These are phyloP conservation scores for Chrysoporthe puriensis DNA, from an alignment of 2,329 filamentous ascomycete species.

Conservation along the genomic window DNA sequence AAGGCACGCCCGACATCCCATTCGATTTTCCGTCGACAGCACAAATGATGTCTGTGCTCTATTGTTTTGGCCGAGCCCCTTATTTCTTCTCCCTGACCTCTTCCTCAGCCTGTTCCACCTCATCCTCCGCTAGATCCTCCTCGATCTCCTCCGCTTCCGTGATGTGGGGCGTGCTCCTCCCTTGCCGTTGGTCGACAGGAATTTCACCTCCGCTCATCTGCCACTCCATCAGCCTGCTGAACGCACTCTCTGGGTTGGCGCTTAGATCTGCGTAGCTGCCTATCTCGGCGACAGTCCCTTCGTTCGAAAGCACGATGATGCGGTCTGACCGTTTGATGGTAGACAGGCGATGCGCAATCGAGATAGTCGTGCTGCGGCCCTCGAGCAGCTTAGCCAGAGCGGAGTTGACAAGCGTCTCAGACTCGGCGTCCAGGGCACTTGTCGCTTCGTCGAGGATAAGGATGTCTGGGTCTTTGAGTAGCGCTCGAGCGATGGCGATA, in stretches of 20 bases:
- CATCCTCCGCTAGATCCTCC: conserved; percentile 16
- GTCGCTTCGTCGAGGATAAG: conserved; percentile 96
- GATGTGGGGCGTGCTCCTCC: conserved; percentile 2
- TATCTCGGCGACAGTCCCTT: conserved; percentile 89
- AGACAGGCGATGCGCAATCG: conserved; percentile 91
- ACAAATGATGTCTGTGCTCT: background rate
- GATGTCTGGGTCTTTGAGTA: conserved; percentile 96
- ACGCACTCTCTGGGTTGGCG: conserved; percentile 75
- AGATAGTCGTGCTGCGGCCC: conserved; percentile 94
- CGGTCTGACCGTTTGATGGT: conserved; percentile 96
- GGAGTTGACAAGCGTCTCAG: conserved; percentile 93
- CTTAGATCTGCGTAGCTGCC: conserved; percentile 82
- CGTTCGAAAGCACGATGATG: conserved; percentile 86
- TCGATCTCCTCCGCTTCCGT: conserved; percentile 17
- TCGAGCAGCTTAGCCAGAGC: conserved; percentile 80
- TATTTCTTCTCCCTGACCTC: conserved; percentile 10
- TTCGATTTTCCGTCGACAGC: background rate
- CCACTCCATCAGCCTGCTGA: conserved; percentile 98
- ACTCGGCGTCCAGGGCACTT: conserved; percentile 93
- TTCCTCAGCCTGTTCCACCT: background rate
- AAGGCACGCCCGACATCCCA: background rate
- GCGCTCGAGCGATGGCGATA: conserved; percentile 92
- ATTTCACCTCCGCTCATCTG: conserved; percentile 86
- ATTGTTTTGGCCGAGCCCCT: background rate
- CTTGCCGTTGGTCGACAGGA: background rate